Conservation (phyloP, 345 rosid genomes). For the Sisymbrium irio region DNA sequence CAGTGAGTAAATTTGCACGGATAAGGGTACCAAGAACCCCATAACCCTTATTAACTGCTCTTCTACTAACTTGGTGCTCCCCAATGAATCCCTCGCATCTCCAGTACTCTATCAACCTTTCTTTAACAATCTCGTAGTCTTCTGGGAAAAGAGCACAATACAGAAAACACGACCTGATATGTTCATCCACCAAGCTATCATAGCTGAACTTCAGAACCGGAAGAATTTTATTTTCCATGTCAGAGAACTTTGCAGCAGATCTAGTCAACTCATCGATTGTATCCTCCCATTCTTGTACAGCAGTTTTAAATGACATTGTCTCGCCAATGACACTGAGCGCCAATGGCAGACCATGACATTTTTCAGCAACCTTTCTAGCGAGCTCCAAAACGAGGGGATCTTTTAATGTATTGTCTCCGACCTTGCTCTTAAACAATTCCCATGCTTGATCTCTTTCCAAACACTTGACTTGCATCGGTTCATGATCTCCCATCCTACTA, state of each 20-base stretch:
- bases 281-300: constrained; percentile 31
- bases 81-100: constrained; percentile 18
- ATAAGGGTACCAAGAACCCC: constrained; percentile 30
- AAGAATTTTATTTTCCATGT: constrained; percentile 29
- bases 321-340: not conserved
- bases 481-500: constrained; percentile 3
- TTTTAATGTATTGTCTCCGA: not conserved
- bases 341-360: not conserved
- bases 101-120: constrained; percentile 36
- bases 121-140: not conserved
- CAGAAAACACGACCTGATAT: constrained; percentile 35
- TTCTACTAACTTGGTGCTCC: too few relatives aligned
- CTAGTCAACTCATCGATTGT: constrained; percentile 8
- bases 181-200: not conserved
- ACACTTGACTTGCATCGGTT: not conserved
- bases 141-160: constrained; percentile 44
- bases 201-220: constrained; percentile 38
- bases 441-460: not conserved
- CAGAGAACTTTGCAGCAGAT: not conserved
- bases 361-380: constrained; percentile 11
- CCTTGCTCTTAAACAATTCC: constrained; percentile 13
- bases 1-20: constrained; percentile 37
- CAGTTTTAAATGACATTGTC: not conserved
- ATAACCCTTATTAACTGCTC: constrained; percentile 30
- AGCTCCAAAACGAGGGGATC: constrained; percentile 21